Evolutionary conservation across 2,329 filamentous ascomycete genomes (phyloP).

Genomic region (Westerdykella aurantiaca): DNA sequence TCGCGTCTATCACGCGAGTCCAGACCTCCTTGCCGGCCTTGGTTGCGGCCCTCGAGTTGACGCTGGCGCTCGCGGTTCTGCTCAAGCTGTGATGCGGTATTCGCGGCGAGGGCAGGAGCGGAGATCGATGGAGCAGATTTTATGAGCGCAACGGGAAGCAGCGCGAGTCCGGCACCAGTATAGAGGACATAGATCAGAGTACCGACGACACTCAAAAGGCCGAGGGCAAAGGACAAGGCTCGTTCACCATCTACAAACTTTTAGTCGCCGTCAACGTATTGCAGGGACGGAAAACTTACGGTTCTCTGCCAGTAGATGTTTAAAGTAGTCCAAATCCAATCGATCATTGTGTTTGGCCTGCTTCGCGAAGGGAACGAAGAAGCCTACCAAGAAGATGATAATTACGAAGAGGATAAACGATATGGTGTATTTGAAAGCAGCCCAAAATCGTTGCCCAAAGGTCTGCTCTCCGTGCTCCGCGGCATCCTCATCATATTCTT

Average conservation of each 20-base stretch:
- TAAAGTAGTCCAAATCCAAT: slow-evolving; percentile 87
- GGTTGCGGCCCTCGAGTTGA: slow-evolving; percentile 80
- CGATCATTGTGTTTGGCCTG: slow-evolving; percentile 57
- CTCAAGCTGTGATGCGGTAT: slow-evolving; percentile 73
- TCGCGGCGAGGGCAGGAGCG: slow-evolving; percentile 69
- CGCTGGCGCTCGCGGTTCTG: slow-evolving; percentile 86
- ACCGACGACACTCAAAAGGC: slow-evolving; percentile 81
- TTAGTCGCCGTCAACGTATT: slow-evolving; percentile 10
- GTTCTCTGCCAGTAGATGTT: slow-evolving; percentile 73
- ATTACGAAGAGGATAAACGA: slow-evolving; percentile 75
- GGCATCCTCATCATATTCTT: slow-evolving; percentile 92
- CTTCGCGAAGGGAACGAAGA: slow-evolving; percentile 81
- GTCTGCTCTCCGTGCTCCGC: slow-evolving; percentile 72
- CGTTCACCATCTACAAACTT: slow-evolving; percentile 66
- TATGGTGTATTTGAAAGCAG: slow-evolving; percentile 86
- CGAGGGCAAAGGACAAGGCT: slow-evolving; percentile 82
- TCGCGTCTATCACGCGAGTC: slow-evolving; percentile 83
- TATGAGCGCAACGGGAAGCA: slow-evolving; percentile 85
- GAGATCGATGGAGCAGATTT: slow-evolving; percentile 86
- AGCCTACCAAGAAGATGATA: slow-evolving; percentile 82
- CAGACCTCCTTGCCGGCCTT: slow-evolving; percentile 67
- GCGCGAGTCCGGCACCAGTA: slow-evolving; percentile 79
- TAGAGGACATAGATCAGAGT: slow-evolving; percentile 83
- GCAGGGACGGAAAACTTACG: slow-evolving; percentile 44
- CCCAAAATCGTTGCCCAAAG: slow-evolving; percentile 64